These are phyloP conservation scores for Cordyceps militaris DNA, from an alignment of 2,329 filamentous ascomycete genomes.

Conservation along the genomic window DNA sequence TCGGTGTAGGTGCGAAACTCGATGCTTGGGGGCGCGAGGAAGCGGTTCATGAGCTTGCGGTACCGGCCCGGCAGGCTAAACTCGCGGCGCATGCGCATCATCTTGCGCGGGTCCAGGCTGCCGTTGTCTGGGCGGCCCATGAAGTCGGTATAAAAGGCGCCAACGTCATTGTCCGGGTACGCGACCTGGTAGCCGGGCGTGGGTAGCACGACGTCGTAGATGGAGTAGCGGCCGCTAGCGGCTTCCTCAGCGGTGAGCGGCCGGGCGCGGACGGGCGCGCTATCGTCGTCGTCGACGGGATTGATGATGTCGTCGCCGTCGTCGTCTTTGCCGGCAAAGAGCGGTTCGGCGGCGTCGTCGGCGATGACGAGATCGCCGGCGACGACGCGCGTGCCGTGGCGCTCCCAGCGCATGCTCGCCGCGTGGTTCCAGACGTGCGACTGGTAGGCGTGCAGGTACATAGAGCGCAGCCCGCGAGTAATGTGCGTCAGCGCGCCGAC, in stretches of 20 bases:
- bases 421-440: slow-evolving; percentile 89
- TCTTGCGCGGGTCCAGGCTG: slow-evolving; percentile 70
- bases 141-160: slow-evolving; percentile 76
- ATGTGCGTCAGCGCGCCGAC: slow-evolving; percentile 75
- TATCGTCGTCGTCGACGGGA: slow-evolving; percentile 30
- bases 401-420: slow-evolving; percentile 71
- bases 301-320: slow-evolving; percentile 43
- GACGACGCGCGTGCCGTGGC: slow-evolving; percentile 66
- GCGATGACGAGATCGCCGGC: slow-evolving; percentile 76
- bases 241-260: slow-evolving; percentile 72
- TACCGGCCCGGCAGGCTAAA: slow-evolving; percentile 86
- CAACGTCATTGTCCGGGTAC: slow-evolving; percentile 78
- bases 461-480: slow-evolving; percentile 72
- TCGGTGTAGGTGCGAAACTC: slow-evolving; percentile 64
- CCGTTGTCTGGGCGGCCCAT: slow-evolving; percentile 79
- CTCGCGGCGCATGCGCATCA: slow-evolving; percentile 81
- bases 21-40: slow-evolving; percentile 56
- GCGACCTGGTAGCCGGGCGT: slow-evolving; percentile 85
- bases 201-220: slow-evolving; percentile 86
- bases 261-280: slow-evolving; percentile 52
- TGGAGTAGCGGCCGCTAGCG: slow-evolving; percentile 64
- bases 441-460: slow-evolving; percentile 98
- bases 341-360: slow-evolving; percentile 27
- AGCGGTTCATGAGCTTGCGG: slow-evolving; percentile 71
- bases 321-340: slow-evolving; percentile 52